These are phyloP conservation scores for Malus sylvestris DNA, from an alignment of 306 rosid genomes.

Conservation along the genomic window DNA sequence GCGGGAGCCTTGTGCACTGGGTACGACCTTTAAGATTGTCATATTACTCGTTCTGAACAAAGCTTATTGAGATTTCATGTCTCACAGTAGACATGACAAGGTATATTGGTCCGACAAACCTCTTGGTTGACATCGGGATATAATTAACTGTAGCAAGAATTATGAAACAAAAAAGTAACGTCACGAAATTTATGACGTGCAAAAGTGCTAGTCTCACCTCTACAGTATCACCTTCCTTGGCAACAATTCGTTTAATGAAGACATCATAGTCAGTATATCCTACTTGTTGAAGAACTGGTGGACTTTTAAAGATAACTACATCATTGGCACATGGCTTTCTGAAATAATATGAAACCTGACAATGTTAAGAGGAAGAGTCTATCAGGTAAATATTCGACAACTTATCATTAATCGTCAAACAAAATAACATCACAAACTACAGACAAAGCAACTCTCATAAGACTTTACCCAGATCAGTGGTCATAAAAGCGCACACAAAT, in stretches of 20 bases:
- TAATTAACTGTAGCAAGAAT: not conserved
- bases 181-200: not conserved
- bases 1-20: no score
- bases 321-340: slow-evolving; percentile 93
- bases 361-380: slow-evolving; percentile 16
- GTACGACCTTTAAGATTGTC: no score
- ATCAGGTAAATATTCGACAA: not conserved
- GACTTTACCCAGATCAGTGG: not conserved
- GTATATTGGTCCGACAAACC: not conserved
- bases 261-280: slow-evolving; percentile 91
- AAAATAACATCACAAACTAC: slow-evolving; percentile 8
- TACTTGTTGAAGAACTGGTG: slow-evolving; percentile 93
- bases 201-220: slow-evolving; percentile 48
- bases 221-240: slow-evolving; percentile 82
- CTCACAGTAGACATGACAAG: not conserved
- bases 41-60: not conserved
- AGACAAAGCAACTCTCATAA: not conserved
- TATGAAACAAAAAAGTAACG: not conserved
- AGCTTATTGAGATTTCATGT: not conserved
- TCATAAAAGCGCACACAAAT: not conserved
- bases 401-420: not conserved
- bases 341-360: slow-evolving; percentile 85
- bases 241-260: slow-evolving; percentile 86
- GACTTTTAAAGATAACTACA: slow-evolving; percentile 87
- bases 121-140: not conserved